Percentiles rank a stretch among this genome's conserved stretches.
Conservation (phyloP, 495 filamentous ascomycete genomes). For the Penicillium bovifimosum region DNA sequence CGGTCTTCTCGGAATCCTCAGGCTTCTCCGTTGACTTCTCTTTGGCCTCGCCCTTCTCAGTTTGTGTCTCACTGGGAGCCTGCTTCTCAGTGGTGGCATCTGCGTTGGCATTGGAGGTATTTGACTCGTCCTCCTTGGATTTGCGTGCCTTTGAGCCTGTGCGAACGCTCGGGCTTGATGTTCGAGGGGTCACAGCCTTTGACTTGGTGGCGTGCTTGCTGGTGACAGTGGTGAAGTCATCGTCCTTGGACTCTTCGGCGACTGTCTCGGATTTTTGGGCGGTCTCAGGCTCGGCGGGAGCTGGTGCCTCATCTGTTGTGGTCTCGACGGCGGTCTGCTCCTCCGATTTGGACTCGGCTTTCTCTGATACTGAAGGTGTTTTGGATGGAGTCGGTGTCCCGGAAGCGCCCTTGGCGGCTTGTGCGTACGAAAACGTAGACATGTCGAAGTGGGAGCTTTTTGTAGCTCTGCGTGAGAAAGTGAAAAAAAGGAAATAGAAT, state of each 20-base stretch:
- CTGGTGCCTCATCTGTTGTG: conserved; percentile 15
- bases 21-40: conserved; percentile 27
- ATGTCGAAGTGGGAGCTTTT: conserved; percentile 15
- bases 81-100: conserved; percentile 40
- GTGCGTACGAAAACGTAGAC: conserved; percentile 80
- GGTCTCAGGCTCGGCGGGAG: conserved; percentile 22
- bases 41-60: conserved; percentile 10
- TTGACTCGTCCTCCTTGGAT: conserved; percentile 68
- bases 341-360: conserved; percentile 24
- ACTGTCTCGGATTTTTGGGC: conserved; percentile 26
- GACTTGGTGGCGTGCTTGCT: conserved; percentile 30
- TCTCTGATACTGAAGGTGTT: conserved; percentile 29
- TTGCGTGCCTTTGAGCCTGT: conserved; percentile 49
- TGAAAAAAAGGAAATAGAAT: conserved; percentile 9
- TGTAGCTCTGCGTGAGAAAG: conserved; percentile 10
- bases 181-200: conserved; percentile 45
- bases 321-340: conserved; percentile 23
- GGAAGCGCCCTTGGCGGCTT: conserved; percentile 78
- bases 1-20: conserved; percentile 44
- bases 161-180: conserved; percentile 64
- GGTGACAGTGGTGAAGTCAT: conserved; percentile 27
- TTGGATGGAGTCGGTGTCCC: conserved; percentile 35
- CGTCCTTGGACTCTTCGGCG: conserved; percentile 25
- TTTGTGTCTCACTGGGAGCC: conserved; percentile 28
- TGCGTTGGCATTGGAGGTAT: conserved; percentile 57